A percentile compares a stretch with the other conserved stretches of the same genome.
Conservation (phyloP, 176 grass and related monocot species). For the Puya raimondii region DNA sequence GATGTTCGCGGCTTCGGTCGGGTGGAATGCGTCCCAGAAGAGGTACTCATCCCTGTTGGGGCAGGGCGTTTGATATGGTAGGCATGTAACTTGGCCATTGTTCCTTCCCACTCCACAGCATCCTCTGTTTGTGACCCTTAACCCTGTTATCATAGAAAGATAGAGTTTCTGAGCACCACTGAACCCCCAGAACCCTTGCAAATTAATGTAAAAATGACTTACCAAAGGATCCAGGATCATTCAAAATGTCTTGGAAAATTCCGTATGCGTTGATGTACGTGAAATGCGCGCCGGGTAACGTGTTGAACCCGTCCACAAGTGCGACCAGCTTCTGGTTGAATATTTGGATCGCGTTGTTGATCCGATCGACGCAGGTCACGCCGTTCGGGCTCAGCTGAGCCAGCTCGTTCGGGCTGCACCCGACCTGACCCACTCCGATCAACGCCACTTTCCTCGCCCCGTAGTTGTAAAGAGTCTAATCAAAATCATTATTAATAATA, state of each 20-base stretch:
- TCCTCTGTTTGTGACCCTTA: constrained; percentile 54
- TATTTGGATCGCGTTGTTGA: constrained; percentile 65
- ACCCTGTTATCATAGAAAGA: constrained; percentile 21
- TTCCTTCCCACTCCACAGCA: constrained; percentile 98
- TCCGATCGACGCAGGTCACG: constrained; percentile 40
- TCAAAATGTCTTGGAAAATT: constrained; percentile 64
- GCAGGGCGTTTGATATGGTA: constrained; percentile 77
- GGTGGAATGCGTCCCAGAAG: constrained; percentile 98
- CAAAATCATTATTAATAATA: neutral
- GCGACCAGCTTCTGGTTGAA: constrained; percentile 57
- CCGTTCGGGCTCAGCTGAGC: constrained; percentile 70
- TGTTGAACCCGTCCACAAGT: constrained; percentile 64
- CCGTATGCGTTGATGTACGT: constrained; percentile 73
- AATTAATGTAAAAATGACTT: neutral
- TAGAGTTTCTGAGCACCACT: neutral
- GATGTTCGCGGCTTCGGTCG: constrained; percentile 73
- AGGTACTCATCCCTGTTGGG: constrained; percentile 67
- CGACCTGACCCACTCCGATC: constrained; percentile 73
- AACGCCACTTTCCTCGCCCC: constrained; percentile 85
- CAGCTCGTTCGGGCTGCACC: constrained; percentile 79
- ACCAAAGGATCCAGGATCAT: constrained; percentile 32
- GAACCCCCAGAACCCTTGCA: neutral
- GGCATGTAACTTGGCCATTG: constrained; percentile 89
- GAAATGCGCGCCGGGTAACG: constrained; percentile 57
- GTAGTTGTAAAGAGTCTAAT: constrained; percentile 52